Evolutionary conservation across 1,284 basidiomycete genomes (phyloP), one percentile per base, ranked within the genome.

Genomic region (Malassezia restricta): DNA sequence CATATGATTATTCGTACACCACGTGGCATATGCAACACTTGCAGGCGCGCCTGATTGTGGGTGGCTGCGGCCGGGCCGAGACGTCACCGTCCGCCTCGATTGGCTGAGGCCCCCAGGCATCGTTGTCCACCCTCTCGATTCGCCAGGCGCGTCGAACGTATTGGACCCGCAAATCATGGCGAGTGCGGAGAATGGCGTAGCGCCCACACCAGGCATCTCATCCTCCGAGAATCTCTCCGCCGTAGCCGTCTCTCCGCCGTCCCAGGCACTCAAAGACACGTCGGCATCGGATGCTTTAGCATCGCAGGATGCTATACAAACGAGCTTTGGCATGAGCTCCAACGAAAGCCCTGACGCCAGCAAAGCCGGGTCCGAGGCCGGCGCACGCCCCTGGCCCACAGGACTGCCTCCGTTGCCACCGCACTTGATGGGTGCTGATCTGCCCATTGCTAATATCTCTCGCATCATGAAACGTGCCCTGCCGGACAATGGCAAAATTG

Each of bases 401-500:
- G 37, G 33, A 12, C 17, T 53, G 11, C 51, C 51, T 11, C 47
- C 54, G 15, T 29, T 51, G 7, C 49, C 54, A n/a, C 43, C 49
- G 17, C 49, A 51, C 27, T 17, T 45, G 20, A 56, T 57, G 0
- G 61, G 57, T 11, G 61, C 63, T 1, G 66, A 68, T 39, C 40
- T 66, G 20, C 65, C 62, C 27, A 94, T 95, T 59, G 90, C 90
- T 46, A 95, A 95, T 73, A 89, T 95, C 11, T 83, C 87, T 14
- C 80, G 90, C 4, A 90, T 95, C 66, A 95, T 95, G 90, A 94
- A 94, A 72, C 77, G 82, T 32, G 79, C 85, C 2, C 82, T 95
- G 2, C 90, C 90, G 0, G 78, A 82, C 1, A 86, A 86, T n/a
- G 87, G 89, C 17, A 95, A 95, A 76, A 91, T 95, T 64, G 87